Conservation (phyloP, 2,329 filamentous ascomycete species). For the Pseudocercospora ulei region DNA sequence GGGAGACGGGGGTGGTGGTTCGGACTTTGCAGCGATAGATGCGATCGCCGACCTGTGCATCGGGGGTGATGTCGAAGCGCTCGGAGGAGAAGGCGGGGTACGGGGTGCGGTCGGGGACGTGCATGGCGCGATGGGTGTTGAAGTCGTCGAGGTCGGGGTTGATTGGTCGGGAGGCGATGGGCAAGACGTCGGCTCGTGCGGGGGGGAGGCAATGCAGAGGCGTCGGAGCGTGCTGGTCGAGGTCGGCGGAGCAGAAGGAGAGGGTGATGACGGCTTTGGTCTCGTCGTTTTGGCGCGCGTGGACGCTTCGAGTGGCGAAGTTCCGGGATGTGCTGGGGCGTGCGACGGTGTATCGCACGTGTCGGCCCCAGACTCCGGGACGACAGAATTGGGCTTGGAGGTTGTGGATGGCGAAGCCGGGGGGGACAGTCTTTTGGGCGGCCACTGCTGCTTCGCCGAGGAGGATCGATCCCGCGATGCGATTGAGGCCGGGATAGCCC, state of each 20-base stretch:
- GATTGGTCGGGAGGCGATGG: neutral
- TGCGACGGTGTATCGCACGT: constrained; percentile 1
- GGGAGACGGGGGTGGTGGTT: neutral
- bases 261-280: constrained; percentile 1
- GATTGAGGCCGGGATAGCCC: constrained; percentile 1
- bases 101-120: constrained; percentile 1
- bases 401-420: constrained; percentile 1
- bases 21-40: neutral
- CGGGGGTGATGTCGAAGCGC: neutral
- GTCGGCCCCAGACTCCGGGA: neutral
- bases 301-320: constrained; percentile 3
- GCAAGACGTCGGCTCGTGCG: neutral
- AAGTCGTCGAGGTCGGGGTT: neutral
- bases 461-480: constrained; percentile 8
- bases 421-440: constrained; percentile 8
- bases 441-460: constrained; percentile 3
- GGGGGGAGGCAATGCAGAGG: neutral
- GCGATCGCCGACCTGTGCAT: neutral
- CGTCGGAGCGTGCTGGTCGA: neutral
- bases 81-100: neutral
- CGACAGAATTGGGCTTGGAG: constrained; percentile 7
- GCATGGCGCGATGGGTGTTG: neutral
- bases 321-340: constrained; percentile 1
- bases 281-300: neutral
- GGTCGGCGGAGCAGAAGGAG: neutral